Percentiles rank a stretch among this genome's conserved stretches.
phyloP scores from a whole-genome alignment of 805 yeast genomes.

The Metschnikowia picachoensis region DNA sequence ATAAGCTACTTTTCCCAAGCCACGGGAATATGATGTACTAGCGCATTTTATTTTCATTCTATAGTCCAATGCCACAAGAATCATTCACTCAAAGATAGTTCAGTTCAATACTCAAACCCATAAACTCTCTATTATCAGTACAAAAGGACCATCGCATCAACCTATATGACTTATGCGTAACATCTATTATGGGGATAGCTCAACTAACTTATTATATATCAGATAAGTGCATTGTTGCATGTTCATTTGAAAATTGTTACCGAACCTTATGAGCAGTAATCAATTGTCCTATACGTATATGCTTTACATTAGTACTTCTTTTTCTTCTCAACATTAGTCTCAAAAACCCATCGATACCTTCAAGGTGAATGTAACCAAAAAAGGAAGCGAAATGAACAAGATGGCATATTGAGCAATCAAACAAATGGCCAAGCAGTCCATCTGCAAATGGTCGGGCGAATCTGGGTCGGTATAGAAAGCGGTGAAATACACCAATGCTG shows the following conservation, averaged over 20 bases:
- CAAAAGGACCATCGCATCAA: too few species aligned
- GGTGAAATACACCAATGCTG: constrained; percentile 82
- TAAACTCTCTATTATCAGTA: neutral
- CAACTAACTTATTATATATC: neutral
- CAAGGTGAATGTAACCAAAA: constrained; percentile 65
- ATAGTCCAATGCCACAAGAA: too few species aligned
- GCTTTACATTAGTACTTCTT: too few species aligned
- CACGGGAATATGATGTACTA: neutral
- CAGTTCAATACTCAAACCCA: neutral
- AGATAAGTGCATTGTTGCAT: neutral
- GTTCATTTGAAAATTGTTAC: neutral
- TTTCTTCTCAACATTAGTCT: neutral
- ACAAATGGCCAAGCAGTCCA: constrained; percentile 81
- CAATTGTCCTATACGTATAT: too few species aligned
- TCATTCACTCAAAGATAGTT: too few species aligned
- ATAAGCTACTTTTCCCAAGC: too few species aligned
- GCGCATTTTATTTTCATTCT: too few species aligned
- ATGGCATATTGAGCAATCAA: constrained; percentile 71
- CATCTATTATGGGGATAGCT: too few species aligned
- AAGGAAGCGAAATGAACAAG: constrained; percentile 67
- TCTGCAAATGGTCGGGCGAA: constrained; percentile 51
- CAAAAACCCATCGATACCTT: constrained; percentile 40
- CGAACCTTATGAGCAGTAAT: too few species aligned
- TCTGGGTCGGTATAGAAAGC: constrained; percentile 77
- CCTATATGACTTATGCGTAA: too few species aligned